Percentiles rank a stretch among this genome's conserved stretches.
Evolutionary conservation across 345 rosid genomes (phyloP).

Genomic region (Firmiana major): DNA sequence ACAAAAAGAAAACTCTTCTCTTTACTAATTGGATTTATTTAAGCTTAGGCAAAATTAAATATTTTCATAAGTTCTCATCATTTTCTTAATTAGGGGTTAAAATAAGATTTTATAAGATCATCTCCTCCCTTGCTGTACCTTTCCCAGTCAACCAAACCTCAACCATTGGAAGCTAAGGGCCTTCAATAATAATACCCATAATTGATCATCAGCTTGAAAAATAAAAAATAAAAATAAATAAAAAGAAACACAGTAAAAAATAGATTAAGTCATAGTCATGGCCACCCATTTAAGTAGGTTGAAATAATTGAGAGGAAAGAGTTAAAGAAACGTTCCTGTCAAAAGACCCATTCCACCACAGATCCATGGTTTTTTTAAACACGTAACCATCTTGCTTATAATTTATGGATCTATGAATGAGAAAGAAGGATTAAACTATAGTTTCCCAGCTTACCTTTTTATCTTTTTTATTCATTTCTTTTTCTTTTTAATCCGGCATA

Average conservation of each 20-base stretch:
- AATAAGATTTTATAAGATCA: background rate
- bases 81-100: conserved; percentile 5
- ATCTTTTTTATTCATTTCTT: background rate
- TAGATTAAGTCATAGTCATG: conserved; percentile 22
- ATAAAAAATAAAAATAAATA: no score
- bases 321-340: conserved; percentile 38
- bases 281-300: conserved; percentile 24
- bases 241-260: background rate
- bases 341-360: conserved; percentile 13
- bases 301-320: conserved; percentile 45
- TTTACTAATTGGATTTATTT: background rate
- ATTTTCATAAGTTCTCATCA: background rate
- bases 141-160: conserved; percentile 29
- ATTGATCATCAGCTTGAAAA: background rate
- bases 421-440: conserved; percentile 16
- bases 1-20: no score
- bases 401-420: conserved; percentile 11
- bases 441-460: background rate
- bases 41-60: background rate
- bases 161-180: conserved; percentile 21
- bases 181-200: conserved; percentile 16
- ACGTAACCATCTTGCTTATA: conserved; percentile 25
- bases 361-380: conserved; percentile 1
- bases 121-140: conserved; percentile 28
- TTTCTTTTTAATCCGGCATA: background rate